Evolutionary conservation across 176 grass and related monocot species (phyloP).

Genomic region (Lolium rigidum): DNA sequence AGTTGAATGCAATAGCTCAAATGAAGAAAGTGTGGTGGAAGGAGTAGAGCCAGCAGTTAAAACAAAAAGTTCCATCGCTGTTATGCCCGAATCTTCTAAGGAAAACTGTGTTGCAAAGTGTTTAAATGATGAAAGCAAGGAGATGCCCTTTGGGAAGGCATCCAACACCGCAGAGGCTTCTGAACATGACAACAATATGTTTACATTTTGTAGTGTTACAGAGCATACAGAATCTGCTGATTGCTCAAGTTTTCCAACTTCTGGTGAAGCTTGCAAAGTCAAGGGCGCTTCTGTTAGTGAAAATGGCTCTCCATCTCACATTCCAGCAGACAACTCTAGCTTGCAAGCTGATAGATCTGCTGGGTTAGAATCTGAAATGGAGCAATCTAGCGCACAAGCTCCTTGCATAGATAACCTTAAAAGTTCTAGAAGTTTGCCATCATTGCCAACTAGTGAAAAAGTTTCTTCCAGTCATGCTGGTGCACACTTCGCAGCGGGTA

Average conservation of each 20-base stretch:
- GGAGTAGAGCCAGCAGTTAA: conserved; percentile 15
- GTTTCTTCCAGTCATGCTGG: conserved; percentile 32
- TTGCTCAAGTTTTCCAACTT: conserved; percentile 24
- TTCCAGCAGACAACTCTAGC: conserved; percentile 8
- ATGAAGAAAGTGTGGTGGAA: not conserved
- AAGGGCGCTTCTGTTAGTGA: conserved; percentile 19
- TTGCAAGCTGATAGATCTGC: conserved; percentile 27
- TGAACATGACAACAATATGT: conserved; percentile 4
- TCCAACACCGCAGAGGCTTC: conserved; percentile 4
- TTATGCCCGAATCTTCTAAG: conserved; percentile 28
- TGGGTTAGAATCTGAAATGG: conserved; percentile 33
- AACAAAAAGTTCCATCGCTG: conserved; percentile 3
- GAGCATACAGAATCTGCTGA: conserved; percentile 37
- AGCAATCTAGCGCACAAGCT: conserved; percentile 42
- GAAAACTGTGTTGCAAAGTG: not conserved
- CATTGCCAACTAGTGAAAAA: conserved; percentile 44
- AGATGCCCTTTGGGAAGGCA: conserved; percentile 18
- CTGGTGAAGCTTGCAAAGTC: conserved; percentile 23
- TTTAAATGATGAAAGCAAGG: conserved; percentile 22
- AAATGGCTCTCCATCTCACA: conserved; percentile 14
- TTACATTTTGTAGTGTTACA: not conserved
- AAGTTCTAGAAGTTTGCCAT: conserved; percentile 37
- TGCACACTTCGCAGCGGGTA: not conserved
- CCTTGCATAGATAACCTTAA: conserved; percentile 27
- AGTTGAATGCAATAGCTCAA: conserved; percentile 17